These are phyloP conservation scores for Backusella circina DNA, from an alignment of 192 early-diverging fungal genomes.

Conservation along the genomic window DNA sequence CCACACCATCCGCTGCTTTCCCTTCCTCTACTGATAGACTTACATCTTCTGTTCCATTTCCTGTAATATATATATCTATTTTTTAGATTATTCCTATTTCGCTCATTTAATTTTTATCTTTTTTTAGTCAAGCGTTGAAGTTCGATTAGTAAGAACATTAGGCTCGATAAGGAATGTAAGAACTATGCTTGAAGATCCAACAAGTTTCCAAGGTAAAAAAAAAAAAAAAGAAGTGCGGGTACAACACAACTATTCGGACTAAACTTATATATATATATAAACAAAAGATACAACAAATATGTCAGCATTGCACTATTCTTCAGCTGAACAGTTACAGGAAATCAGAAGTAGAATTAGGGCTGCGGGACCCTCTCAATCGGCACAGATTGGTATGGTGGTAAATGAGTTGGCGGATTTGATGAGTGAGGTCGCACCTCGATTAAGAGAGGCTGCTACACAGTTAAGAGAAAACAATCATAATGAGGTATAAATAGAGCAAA, in stretches of 20 bases:
- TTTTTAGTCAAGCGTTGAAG: constrained; percentile 25
- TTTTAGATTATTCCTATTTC: neutral
- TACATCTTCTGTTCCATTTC: constrained; percentile 22
- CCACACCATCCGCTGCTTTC: neutral
- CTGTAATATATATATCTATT: constrained; percentile 11
- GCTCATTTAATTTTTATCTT: neutral
- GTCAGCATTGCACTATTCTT: constrained; percentile 11
- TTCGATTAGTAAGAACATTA: constrained; percentile 24
- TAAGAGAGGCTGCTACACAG: constrained; percentile 9
- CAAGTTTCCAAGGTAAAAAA: constrained; percentile 21
- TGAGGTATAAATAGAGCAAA: neutral
- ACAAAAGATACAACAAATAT: constrained; percentile 4
- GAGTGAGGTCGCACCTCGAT: constrained; percentile 10
- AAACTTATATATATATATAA: neutral
- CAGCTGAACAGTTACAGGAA: constrained; percentile 22
- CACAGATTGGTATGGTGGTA: constrained; percentile 31
- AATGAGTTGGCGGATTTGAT: constrained; percentile 29
- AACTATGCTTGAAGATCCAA: constrained; percentile 17
- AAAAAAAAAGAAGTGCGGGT: too few species aligned
- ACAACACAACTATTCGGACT: neutral
- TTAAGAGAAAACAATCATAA: constrained; percentile 15
- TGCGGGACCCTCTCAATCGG: constrained; percentile 15
- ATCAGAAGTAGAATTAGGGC: constrained; percentile 22
- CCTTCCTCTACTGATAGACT: neutral
- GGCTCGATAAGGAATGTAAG: constrained; percentile 30